Evolutionary conservation across 2,329 filamentous ascomycete genomes (phyloP), one percentile per base, ranked within the genome.

Genomic region (Colletotrichum destructivum): DNA sequence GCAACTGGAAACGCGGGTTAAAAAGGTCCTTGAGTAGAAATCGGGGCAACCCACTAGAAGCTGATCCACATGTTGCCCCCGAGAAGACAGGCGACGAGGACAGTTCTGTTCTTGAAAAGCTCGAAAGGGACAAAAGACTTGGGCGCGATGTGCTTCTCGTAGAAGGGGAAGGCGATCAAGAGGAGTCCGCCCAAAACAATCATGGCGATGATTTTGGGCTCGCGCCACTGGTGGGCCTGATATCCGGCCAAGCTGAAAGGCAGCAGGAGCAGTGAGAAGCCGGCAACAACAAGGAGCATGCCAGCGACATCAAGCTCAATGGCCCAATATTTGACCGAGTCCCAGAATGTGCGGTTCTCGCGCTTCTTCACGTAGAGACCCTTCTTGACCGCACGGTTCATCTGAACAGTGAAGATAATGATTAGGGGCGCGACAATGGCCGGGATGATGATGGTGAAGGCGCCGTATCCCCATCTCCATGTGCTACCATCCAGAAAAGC

Each of bases 371-470:
- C 76, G 49, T 78, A 76, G 35, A 63, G 63, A 16, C 73, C 74
- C 16, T 65, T 49, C 38, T 68, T 63, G 46, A 63, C 47, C 21
- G 75, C 75, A 35, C 75, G 72, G 31, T 61, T 70, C 47, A 73
- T 62, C 38, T 74, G 73, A 13, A 66, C 40, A 9, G 47, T 66
- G 44, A 75, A 66, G 42, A 74, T 67, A 31, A 71, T 21, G 26
- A 70, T 61, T 3, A 70, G n/a, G 44, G 69, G 73, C 4, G 68
- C 64, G 21, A 64, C 63, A 12, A 73, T 52, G 16, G 57, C 64
- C 4, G 89, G 88, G 12, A 88, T 76, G 65, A 91, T 86, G 74
- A 91, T 89, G 38, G 86, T 84, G 79, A 89, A 91, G 65, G 85
- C 84, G 23, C 89, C 89, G 74, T 88, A 90, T 9, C 73, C 78